Evolutionary conservation across 306 rosid genomes (phyloP).

Genomic region (Abrus precatorius): DNA sequence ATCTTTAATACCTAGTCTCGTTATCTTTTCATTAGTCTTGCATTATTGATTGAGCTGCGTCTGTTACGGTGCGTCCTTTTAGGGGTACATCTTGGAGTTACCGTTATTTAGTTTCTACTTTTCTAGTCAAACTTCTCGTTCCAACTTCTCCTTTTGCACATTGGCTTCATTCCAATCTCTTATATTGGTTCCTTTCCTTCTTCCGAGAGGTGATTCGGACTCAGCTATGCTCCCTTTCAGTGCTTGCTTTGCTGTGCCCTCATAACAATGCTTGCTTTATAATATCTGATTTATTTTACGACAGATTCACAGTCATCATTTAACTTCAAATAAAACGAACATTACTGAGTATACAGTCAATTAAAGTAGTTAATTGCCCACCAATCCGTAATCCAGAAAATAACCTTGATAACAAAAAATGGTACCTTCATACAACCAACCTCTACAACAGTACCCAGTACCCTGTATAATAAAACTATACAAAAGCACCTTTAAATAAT

Average conservation of each 20-base stretch:
- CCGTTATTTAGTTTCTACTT: too few relatives aligned
- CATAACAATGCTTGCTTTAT: not conserved
- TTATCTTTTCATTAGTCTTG: too few relatives aligned
- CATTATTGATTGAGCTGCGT: not conserved
- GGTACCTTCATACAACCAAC: not conserved
- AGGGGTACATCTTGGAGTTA: not conserved
- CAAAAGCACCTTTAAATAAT: conserved; percentile 6
- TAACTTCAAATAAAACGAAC: not conserved
- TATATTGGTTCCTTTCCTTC: not conserved
- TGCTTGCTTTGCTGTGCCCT: not conserved
- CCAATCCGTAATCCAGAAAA: not conserved
- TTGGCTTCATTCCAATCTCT: not conserved
- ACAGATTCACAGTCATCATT: not conserved
- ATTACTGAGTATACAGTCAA: not conserved
- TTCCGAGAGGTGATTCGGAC: too few relatives aligned
- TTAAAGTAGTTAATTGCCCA: not conserved
- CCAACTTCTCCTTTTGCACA: not conserved
- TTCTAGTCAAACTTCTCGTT: not conserved
- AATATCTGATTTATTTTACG: not conserved
- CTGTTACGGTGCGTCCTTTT: not conserved
- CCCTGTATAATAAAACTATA: not conserved
- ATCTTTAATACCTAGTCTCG: not conserved
- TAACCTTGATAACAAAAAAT: too few relatives aligned
- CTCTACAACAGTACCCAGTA: not conserved
- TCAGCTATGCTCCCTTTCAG: not conserved